Percentiles rank a stretch among this genome's conserved stretches.
Evolutionary conservation across 306 rosid species (phyloP).

Genomic region (Cyamopsis tetragonoloba): DNA sequence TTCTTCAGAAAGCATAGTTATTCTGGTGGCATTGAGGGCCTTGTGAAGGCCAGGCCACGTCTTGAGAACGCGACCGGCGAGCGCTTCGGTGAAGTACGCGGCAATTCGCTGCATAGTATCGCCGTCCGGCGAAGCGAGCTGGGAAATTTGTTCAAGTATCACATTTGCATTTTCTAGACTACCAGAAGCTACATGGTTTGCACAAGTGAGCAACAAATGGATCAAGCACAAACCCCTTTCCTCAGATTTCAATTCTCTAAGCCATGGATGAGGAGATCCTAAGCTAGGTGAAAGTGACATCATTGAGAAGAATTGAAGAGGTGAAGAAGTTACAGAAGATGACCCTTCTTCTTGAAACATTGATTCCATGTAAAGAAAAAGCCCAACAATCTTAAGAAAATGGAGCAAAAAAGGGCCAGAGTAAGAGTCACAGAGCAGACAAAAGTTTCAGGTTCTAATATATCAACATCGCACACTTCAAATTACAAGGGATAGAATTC

Average conservation of each 20-base stretch:
- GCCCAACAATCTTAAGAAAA: slow-evolving; percentile 18
- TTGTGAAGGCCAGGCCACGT: slow-evolving; percentile 77
- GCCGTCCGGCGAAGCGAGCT: slow-evolving; percentile 68
- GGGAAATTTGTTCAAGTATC: slow-evolving; percentile 78
- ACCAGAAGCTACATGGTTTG: slow-evolving; percentile 74
- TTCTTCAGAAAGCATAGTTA: slow-evolving; percentile 58
- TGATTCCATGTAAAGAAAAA: slow-evolving; percentile 38
- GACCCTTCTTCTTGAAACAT: slow-evolving; percentile 88
- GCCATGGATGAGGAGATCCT: slow-evolving; percentile 83
- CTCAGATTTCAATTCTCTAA: slow-evolving; percentile 72
- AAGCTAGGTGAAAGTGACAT: slow-evolving; percentile 67
- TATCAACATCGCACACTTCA: background rate
- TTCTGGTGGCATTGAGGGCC: slow-evolving; percentile 70
- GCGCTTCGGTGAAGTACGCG: slow-evolving; percentile 77
- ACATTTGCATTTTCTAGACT: slow-evolving; percentile 74
- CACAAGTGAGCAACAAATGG: slow-evolving; percentile 79
- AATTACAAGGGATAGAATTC: background rate
- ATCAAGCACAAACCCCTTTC: slow-evolving; percentile 79
- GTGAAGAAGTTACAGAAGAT: slow-evolving; percentile 80
- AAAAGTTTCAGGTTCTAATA: background rate
- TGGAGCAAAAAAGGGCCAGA: background rate
- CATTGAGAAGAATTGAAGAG: slow-evolving; percentile 70
- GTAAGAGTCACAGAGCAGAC: background rate
- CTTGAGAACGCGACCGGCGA: slow-evolving; percentile 73
- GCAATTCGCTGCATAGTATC: slow-evolving; percentile 90